Evolutionary conservation across 805 yeast species (phyloP).

Genomic region (Pichia nanzhaoensis): DNA sequence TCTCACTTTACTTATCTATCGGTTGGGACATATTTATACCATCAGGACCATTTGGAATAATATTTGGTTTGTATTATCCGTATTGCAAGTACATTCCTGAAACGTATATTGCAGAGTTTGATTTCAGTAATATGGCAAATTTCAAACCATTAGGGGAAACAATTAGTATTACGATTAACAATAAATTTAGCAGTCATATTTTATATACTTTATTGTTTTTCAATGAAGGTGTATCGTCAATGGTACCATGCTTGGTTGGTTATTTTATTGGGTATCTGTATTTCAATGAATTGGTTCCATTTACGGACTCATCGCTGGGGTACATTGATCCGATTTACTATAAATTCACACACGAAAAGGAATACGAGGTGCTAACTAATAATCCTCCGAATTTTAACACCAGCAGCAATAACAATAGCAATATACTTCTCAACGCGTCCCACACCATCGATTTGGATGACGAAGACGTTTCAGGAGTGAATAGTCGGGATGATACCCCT

Average conservation of each 20-base stretch:
- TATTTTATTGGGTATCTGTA: slow-evolving; percentile 39
- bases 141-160: slow-evolving; percentile 28
- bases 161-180: slow-evolving; percentile 12
- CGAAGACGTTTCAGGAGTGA: not conserved
- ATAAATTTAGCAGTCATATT: slow-evolving; percentile 13
- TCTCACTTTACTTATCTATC: slow-evolving; percentile 26
- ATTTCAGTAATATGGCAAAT: slow-evolving; percentile 24
- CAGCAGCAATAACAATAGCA: slow-evolving; percentile 12
- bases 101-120: slow-evolving; percentile 33
- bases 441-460: slow-evolving; percentile 5
- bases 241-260: slow-evolving; percentile 35
- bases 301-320: slow-evolving; percentile 27
- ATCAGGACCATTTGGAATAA: slow-evolving; percentile 38
- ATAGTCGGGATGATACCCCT: slow-evolving; percentile 48
- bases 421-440: slow-evolving; percentile 17
- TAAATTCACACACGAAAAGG: slow-evolving; percentile 11
- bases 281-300: slow-evolving; percentile 39
- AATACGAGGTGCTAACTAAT: slow-evolving; percentile 6
- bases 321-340: slow-evolving; percentile 17
- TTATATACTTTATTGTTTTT: slow-evolving; percentile 17
- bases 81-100: slow-evolving; percentile 36
- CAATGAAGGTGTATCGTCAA: slow-evolving; percentile 38
- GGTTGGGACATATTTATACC: slow-evolving; percentile 38
- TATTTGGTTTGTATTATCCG: slow-evolving; percentile 34
- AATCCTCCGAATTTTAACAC: not conserved